Evolutionary conservation across 2,329 filamentous ascomycete species (phyloP), one percentile per base, ranked within the genome.

Genomic region (Chaetothyriales sp.): DNA sequence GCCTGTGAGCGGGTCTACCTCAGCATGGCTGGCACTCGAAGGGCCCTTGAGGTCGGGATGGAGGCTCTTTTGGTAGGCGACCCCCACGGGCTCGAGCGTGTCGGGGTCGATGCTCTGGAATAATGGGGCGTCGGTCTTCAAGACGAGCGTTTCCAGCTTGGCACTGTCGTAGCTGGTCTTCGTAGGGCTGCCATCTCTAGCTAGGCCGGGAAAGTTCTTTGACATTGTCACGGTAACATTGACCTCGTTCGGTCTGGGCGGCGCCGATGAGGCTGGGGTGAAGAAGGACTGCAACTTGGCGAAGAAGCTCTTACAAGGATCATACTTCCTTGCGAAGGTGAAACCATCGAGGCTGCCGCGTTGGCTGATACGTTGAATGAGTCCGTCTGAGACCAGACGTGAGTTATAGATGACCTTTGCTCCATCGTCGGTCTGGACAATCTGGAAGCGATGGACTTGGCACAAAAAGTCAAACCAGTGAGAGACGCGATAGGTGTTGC

Each of bases 391-490:
- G 49, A 84, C 83, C 19, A 80, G 75, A 9, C 83, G 75, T 1
- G 86, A 92, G 5, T 82, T 83, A 64, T 90, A 90, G 20, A 75
- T 70, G 2, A 89, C 82, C 28, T 22, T 28, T 18, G 20, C 46
- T 10, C 20, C 19, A 25, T 22, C 2, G 46, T 47, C 46, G 4
- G 33, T 15, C 33, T 70, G 68, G 8, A 64, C 55, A 29, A 90
- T 83, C 52, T 86, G 75, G 63, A 90, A 90, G 25, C 78, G 80
- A 67, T 90, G 85, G 1, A 80, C 73, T 51, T 85, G 78, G 2
- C 80, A 77, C 44, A 60, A 56, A 5, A 84, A 84, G 63, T 92
- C 87, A 59, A 92, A 92, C 86, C 86, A 92, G 65, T 92, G 86
- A 1, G 74, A 77, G 10, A 82, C 72, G 29, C 73, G 70, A 61